Evolutionary conservation across 1,139 yeast species (phyloP), one percentile per base, ranked within the genome.

Genomic region (Torulaspora pretoriensis): DNA sequence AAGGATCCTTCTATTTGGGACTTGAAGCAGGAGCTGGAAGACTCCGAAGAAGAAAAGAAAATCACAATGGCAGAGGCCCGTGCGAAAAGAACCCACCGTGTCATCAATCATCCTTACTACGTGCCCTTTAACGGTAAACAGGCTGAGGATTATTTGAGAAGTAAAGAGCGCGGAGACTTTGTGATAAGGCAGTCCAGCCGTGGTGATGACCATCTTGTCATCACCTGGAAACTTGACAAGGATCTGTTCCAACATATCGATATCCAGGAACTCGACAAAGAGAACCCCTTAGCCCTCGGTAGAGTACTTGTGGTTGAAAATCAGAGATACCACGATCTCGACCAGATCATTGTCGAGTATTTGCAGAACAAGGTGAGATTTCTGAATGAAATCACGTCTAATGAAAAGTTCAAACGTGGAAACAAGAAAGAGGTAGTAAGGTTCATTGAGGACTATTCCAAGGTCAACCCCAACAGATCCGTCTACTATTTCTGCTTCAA

Each of bases 221-320:
- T 90, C 32, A 92, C 99, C 0, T 92, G 98, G 97, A 92, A 92
- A 64, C 90, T 94, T 31, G 92, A 88, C 49, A 92, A 86, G 59
- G 85, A 83, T 61, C 71, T 92, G 53, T 94, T 84, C 69, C 98
- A 94, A 64, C 97, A 92, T 64, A 72, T 94, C 51, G 90, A 89
- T 56, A 85, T 92, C 39, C 75, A 82, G 52, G 98, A 92, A 66
- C 73, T 77, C 43, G 80, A 76, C 46, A 80, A 79, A 58, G 79
- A 74, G 46, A 78, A 75, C 56, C 85, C 80, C 38, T 80, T 76
- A 53, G 74, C 81, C 0, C 67, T 83, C 17, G 84, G 86, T 42
- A 78, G 78, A 53, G 76, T 75, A 35, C 74, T 85, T 50, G 61
- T 65, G 31, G 89, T 89, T 35, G 97, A 88, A 42, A 75, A 75